Evolutionary conservation across 2,329 filamentous ascomycete genomes (phyloP).

Genomic region (Penicillium oxalicum): DNA sequence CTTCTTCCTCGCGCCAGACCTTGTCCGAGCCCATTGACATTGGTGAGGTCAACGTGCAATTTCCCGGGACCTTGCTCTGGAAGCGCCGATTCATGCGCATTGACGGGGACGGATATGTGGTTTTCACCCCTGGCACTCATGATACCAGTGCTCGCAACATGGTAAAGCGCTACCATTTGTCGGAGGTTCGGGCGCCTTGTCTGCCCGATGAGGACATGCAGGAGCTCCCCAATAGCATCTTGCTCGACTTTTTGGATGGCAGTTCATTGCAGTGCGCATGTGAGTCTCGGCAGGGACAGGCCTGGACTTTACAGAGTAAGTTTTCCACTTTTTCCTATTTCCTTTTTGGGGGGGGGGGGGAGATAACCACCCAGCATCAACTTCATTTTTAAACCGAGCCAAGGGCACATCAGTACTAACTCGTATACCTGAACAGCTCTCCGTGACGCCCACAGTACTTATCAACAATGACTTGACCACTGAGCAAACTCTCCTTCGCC

Average conservation of each 20-base stretch:
- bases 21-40: constrained; percentile 59
- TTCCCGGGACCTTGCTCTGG: constrained; percentile 93
- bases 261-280: constrained; percentile 59
- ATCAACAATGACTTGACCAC: constrained; percentile 19
- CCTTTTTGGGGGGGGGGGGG: too few species aligned
- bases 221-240: constrained; percentile 81
- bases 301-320: constrained; percentile 48
- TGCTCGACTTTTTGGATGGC: constrained; percentile 58
- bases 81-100: constrained; percentile 86
- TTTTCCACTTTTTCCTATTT: constrained; percentile 2
- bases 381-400: too few species aligned
- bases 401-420: too few species aligned
- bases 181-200: constrained; percentile 72
- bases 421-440: constrained; percentile 28
- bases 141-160: constrained; percentile 54
- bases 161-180: constrained; percentile 77
- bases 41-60: constrained; percentile 93
- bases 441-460: constrained; percentile 36
- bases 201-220: constrained; percentile 85
- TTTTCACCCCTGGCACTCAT: constrained; percentile 66
- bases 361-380: too few species aligned
- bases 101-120: constrained; percentile 74
- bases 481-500: background rate
- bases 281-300: constrained; percentile 51
- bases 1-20: constrained; percentile 38